Percentiles rank a stretch among this genome's conserved stretches.
Evolutionary conservation across 371 early-diverging fungal species (phyloP).

Genomic region (Circinella umbellata): DNA sequence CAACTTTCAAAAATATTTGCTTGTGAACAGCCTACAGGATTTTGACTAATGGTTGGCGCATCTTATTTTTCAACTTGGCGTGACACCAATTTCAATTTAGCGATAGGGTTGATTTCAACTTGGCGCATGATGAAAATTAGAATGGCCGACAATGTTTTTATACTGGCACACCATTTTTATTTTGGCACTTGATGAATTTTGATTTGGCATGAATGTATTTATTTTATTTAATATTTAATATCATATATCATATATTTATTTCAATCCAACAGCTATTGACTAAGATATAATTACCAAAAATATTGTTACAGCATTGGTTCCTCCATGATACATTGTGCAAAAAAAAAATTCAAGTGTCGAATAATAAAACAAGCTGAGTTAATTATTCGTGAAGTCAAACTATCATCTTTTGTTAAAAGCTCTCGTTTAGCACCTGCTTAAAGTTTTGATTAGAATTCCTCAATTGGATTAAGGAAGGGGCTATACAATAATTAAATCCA

Average conservation of each 20-base stretch:
- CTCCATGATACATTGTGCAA: background rate
- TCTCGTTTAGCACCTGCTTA: background rate
- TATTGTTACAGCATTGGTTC: background rate
- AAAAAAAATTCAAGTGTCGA: background rate
- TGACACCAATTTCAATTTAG: background rate
- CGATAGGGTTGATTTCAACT: background rate
- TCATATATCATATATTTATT: background rate
- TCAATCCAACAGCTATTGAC: background rate
- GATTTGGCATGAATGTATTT: background rate
- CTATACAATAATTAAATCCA: background rate
- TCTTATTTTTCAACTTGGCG: slow-evolving; percentile 2
- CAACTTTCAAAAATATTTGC: no score
- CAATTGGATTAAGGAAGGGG: background rate
- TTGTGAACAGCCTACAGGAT: no score
- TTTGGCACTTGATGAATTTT: background rate
- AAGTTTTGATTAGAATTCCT: background rate
- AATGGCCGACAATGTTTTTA: slow-evolving; percentile 1
- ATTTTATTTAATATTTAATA: background rate
- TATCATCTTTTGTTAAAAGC: slow-evolving; percentile 2
- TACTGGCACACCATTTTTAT: background rate
- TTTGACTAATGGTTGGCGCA: slow-evolving; percentile 1
- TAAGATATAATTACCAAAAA: background rate
- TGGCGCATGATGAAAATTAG: background rate
- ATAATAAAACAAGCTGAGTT: background rate
- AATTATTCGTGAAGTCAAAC: background rate